Conservation (phyloP, 1,139 yeast species). For the Suhomyces maxii region DNA sequence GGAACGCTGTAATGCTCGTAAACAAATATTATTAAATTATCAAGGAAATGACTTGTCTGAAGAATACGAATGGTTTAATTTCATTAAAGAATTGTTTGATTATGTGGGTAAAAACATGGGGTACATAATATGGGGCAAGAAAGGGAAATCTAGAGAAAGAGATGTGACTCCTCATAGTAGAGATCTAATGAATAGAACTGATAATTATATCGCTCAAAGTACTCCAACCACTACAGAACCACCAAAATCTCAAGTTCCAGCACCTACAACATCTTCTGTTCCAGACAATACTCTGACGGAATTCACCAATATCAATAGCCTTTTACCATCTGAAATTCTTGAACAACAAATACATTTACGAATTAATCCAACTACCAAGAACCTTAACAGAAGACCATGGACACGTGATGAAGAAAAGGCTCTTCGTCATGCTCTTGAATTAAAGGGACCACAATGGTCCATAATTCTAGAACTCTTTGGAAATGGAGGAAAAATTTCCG, state of each 20-base stretch:
- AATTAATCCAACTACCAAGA: conserved; percentile 32
- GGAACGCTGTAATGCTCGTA: conserved; percentile 66
- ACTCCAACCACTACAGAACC: not conserved
- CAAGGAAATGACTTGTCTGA: conserved; percentile 48
- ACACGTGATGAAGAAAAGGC: conserved; percentile 87
- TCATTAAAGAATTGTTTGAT: conserved; percentile 71
- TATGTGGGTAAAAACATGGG: conserved; percentile 78
- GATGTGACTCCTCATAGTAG: conserved; percentile 29
- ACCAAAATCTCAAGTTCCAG: not conserved
- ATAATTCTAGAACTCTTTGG: conserved; percentile 86
- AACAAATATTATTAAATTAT: conserved; percentile 56
- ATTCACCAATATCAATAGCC: conserved; percentile 26
- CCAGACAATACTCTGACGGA: conserved; percentile 11
- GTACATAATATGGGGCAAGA: conserved; percentile 68
- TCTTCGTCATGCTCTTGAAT: conserved; percentile 73
- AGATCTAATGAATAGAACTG: conserved; percentile 15
- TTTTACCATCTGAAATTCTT: conserved; percentile 49
- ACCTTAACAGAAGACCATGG: conserved; percentile 69
- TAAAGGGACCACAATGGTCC: conserved; percentile 92
- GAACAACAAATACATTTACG: conserved; percentile 47
- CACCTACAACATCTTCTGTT: not conserved
- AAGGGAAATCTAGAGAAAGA: conserved; percentile 35
- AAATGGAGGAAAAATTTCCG: conserved; percentile 85
- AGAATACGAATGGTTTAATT: conserved; percentile 73
- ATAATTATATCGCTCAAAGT: not conserved